Base-by-base conservation (phyloP, 371 early-diverging fungal genomes). In the Mucor irregularis region DNA sequence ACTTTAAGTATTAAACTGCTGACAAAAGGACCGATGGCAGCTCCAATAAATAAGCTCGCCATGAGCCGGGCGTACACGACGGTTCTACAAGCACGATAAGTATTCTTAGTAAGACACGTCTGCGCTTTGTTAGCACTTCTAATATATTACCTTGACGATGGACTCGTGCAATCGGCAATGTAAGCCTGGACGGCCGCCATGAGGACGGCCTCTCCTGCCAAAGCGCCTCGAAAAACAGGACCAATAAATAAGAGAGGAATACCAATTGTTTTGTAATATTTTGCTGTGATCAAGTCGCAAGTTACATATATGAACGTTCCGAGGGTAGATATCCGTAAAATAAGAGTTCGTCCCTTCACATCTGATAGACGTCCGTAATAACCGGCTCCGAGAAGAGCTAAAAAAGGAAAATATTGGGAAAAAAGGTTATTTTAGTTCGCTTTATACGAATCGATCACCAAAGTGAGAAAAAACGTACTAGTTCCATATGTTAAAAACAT, bases 331-430 rank as follows among this genome's bases (percentile, higher is more conserved):
- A 69, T 55, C 11, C 54, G 52, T 8, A 73, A 35, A 5, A 78
- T 61, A 4, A 43, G 4, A 8, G 30, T 30, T 4, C 76, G 60
- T 11, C 79, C 74, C 33, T 67, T 64, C 34, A 53, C 34, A 54
- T 78, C 79, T 3, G 75, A 71, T 38, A 75, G 47, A 19, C 56
- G 53, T 9, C 79, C 79, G 43, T 67, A 78, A 16, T 58, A 69
- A 2, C 71, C 57, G 3, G 73, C 71, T 7, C 54, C 38, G n/a
- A 74, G 10, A 3, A 78, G 43, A 8, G 71, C 79, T 78, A 24
- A 24, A 6, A 28, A 33, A 47, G n/a, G 21, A 21, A 10, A 3
- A 3, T 17, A 38, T 38, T n/a, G n/a, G n/a, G n/a, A n/a, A n/a
- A n/a, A n/a, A 4, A 5, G 35, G n/a, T 34, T 34, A 34, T 7